phyloP scores from a whole-genome alignment of 1,139 yeast genomes.

The Geotrichum fermentans region DNA sequence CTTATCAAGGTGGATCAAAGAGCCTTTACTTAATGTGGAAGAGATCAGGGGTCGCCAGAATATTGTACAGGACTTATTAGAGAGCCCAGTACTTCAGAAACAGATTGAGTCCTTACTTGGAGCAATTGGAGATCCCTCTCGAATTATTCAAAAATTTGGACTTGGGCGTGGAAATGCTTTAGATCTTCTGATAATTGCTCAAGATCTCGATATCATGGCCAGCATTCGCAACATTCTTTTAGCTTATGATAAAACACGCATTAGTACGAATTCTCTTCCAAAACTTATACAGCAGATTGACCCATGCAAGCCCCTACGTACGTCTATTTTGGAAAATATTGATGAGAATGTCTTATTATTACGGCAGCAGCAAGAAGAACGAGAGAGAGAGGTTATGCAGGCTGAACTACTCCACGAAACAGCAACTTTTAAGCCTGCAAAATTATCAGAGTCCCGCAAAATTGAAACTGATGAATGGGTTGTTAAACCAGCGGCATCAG shows the following conservation, averaged over 20 bases:
- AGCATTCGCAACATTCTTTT: slow-evolving; percentile 20
- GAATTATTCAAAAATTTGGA: slow-evolving; percentile 50
- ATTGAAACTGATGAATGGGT: slow-evolving; percentile 18
- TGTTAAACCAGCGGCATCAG: slow-evolving; percentile 27
- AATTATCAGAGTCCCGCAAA: not conserved
- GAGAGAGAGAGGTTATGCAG: slow-evolving; percentile 4
- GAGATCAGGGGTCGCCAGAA: slow-evolving; percentile 60
- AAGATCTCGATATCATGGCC: slow-evolving; percentile 37
- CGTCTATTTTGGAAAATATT: slow-evolving; percentile 31
- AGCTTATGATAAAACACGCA: not conserved
- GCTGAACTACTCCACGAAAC: slow-evolving; percentile 2
- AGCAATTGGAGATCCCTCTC: slow-evolving; percentile 47
- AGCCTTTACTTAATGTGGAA: slow-evolving; percentile 61
- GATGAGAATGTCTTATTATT: slow-evolving; percentile 32
- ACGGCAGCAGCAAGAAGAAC: slow-evolving; percentile 19
- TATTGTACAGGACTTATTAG: slow-evolving; percentile 52
- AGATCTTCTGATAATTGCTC: slow-evolving; percentile 45
- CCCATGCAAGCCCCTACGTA: slow-evolving; percentile 27
- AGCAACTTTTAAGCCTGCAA: not conserved
- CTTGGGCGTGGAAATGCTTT: slow-evolving; percentile 44
- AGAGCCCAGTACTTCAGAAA: slow-evolving; percentile 40
- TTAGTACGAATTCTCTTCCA: slow-evolving; percentile 12
- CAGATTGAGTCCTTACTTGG: slow-evolving; percentile 33
- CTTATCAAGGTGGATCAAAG: slow-evolving; percentile 72
- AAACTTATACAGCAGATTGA: slow-evolving; percentile 23